These are phyloP conservation scores for Sporisorium sorghi DNA, from an alignment of 1,284 basidiomycete genomes.

Conservation along the genomic window DNA sequence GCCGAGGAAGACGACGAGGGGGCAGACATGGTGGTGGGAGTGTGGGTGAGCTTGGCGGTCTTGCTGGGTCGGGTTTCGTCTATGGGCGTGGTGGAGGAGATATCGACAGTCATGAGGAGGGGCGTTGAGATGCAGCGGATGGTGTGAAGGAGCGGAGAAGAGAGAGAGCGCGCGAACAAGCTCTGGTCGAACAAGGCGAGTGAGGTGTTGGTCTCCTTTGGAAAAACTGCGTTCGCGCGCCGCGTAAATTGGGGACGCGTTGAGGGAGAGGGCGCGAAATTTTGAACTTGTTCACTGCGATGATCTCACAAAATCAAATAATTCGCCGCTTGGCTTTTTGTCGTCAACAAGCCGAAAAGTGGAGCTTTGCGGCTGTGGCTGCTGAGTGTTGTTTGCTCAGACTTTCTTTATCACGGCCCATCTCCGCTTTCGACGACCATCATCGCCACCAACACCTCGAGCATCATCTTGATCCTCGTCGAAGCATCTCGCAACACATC, in stretches of 20 bases:
- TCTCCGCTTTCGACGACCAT: neutral
- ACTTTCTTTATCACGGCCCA: conserved; percentile 6
- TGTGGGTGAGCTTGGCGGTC: conserved; percentile 28
- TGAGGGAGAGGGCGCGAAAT: neutral
- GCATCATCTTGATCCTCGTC: neutral
- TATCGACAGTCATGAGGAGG: conserved; percentile 13
- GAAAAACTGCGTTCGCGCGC: conserved; percentile 10
- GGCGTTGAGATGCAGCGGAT: neutral
- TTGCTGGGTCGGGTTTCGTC: conserved; percentile 13
- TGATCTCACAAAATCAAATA: conserved; percentile 9
- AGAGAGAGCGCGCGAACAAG: no score
- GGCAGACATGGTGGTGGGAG: conserved; percentile 6
- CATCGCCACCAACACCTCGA: neutral
- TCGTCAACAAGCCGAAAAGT: neutral
- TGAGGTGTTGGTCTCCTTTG: conserved; percentile 36
- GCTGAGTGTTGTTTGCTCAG: conserved; percentile 14
- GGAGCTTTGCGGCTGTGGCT: neutral
- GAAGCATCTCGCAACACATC: neutral
- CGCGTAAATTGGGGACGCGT: conserved; percentile 46
- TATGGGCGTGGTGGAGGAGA: neutral
- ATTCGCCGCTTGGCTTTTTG: neutral
- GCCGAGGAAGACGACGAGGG: conserved; percentile 24
- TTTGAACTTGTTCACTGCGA: neutral
- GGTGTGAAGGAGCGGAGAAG: neutral
- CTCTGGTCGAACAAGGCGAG: no score